These are phyloP conservation scores for Inga oerstediana DNA, from an alignment of 306 rosid genomes.

Conservation along the genomic window DNA sequence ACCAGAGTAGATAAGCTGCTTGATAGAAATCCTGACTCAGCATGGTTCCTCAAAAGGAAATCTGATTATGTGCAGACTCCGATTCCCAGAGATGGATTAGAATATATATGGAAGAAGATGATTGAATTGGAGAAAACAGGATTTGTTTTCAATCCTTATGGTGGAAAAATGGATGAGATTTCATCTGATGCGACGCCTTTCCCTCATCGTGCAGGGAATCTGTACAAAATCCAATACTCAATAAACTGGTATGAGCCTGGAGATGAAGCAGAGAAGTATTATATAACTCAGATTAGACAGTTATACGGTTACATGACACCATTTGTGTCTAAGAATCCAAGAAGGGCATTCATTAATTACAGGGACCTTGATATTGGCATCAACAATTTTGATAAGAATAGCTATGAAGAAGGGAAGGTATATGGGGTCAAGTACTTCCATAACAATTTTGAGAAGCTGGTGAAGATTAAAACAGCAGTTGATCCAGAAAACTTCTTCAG, in stretches of 20 bases:
- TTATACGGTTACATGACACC: constrained; percentile 67
- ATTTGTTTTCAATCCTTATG: constrained; percentile 50
- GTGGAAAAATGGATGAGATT: constrained; percentile 49
- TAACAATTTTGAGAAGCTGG: constrained; percentile 60
- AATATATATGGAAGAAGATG: constrained; percentile 40
- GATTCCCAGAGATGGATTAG: constrained; percentile 39
- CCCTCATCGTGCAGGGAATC: constrained; percentile 73
- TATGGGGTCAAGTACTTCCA: constrained; percentile 69
- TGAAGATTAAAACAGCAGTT: constrained; percentile 57
- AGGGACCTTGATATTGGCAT: constrained; percentile 79
- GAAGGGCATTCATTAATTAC: constrained; percentile 55
- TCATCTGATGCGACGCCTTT: constrained; percentile 57
- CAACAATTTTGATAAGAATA: constrained; percentile 39
- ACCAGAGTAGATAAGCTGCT: constrained; percentile 38
- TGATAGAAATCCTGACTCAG: constrained; percentile 36
- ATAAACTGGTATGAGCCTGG: constrained; percentile 58
- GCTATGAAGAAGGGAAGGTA: constrained; percentile 55
- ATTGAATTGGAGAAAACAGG: constrained; percentile 42
- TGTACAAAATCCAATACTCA: constrained; percentile 71
- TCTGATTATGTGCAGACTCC: constrained; percentile 46
- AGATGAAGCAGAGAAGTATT: constrained; percentile 18
- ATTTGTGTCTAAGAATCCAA: constrained; percentile 68
- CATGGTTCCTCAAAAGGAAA: constrained; percentile 36
- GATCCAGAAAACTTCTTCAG: constrained; percentile 75
- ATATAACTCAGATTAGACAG: constrained; percentile 37